Evolutionary conservation across 768 basidiomycete species (phyloP).

Genomic region (Lentinus tigrinus): DNA sequence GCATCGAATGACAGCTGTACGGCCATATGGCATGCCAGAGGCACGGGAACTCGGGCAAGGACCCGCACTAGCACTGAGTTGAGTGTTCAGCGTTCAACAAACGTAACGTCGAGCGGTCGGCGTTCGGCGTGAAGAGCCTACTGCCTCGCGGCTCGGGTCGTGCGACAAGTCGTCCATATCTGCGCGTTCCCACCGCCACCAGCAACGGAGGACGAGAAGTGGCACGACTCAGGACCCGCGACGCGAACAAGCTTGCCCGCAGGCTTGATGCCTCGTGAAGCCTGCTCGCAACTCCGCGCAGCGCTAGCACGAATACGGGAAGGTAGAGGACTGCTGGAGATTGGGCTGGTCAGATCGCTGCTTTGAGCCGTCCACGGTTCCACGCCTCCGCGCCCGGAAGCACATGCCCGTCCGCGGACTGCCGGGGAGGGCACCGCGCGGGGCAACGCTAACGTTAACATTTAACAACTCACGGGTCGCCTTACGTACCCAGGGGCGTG

Average conservation of each 20-base stretch:
- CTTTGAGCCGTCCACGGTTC: too few species aligned
- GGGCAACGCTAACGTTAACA: neutral
- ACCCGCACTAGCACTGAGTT: too few species aligned
- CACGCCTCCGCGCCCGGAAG: neutral
- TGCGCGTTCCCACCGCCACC: neutral
- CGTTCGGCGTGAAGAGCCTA: too few species aligned
- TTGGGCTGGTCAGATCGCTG: slow-evolving; percentile 7
- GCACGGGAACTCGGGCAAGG: neutral
- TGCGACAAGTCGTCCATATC: too few species aligned
- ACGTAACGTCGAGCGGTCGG: too few species aligned
- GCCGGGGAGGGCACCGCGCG: neutral
- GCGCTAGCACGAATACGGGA: neutral
- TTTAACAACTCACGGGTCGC: neutral
- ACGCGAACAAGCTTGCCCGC: too few species aligned
- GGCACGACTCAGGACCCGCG: neutral
- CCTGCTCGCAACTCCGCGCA: neutral
- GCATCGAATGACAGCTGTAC: neutral
- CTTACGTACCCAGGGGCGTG: neutral
- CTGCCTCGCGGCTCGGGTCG: neutral
- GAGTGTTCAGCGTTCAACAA: too few species aligned
- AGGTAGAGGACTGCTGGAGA: neutral
- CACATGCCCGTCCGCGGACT: neutral
- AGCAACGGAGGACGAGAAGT: neutral
- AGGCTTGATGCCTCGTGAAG: too few species aligned
- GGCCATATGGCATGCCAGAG: neutral